Percentiles rank a stretch among this genome's conserved stretches.
phyloP scores from a whole-genome alignment of 2,329 filamentous ascomycete species.

The Neofusicoccum kwambonambiense region DNA sequence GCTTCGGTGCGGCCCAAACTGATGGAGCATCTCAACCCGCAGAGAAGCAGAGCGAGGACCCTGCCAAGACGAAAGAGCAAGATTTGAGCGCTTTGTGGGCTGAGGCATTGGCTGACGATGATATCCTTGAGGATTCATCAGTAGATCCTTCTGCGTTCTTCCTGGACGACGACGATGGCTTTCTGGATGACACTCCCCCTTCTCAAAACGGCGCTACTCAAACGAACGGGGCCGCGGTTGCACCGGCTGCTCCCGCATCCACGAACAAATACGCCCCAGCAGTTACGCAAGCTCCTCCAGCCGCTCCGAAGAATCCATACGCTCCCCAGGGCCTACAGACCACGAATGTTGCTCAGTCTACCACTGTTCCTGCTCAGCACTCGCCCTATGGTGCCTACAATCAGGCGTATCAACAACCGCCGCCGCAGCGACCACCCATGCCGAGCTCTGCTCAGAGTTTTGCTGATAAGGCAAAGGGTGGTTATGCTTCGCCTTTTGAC shows the following conservation, averaged over 20 bases:
- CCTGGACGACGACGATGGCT: slow-evolving; percentile 81
- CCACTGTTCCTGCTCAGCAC: slow-evolving; percentile 27
- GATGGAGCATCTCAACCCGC: background rate
- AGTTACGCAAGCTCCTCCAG: slow-evolving; percentile 26
- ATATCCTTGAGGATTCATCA: slow-evolving; percentile 60
- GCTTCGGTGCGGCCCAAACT: background rate
- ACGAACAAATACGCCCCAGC: slow-evolving; percentile 39
- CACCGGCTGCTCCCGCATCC: slow-evolving; percentile 16
- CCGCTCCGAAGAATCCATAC: slow-evolving; percentile 45
- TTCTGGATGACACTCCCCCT: slow-evolving; percentile 67
- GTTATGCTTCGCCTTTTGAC: slow-evolving; percentile 93
- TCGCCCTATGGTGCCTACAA: slow-evolving; percentile 25
- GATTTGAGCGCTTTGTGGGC: slow-evolving; percentile 82
- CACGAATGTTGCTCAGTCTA: slow-evolving; percentile 44
- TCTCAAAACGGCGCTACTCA: slow-evolving; percentile 20
- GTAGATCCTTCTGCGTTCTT: slow-evolving; percentile 57
- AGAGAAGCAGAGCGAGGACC: background rate
- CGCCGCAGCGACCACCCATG: slow-evolving; percentile 50
- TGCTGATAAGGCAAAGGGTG: slow-evolving; percentile 83
- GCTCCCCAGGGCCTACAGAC: slow-evolving; percentile 52
- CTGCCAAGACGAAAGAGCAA: slow-evolving; percentile 40
- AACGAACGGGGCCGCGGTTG: background rate
- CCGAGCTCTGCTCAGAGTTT: slow-evolving; percentile 69
- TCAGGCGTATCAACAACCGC: slow-evolving; percentile 10
- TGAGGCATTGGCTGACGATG: slow-evolving; percentile 74